Conservation (phyloP, 176 grass and related monocot genomes). For the Carex myosuroides region DNA sequence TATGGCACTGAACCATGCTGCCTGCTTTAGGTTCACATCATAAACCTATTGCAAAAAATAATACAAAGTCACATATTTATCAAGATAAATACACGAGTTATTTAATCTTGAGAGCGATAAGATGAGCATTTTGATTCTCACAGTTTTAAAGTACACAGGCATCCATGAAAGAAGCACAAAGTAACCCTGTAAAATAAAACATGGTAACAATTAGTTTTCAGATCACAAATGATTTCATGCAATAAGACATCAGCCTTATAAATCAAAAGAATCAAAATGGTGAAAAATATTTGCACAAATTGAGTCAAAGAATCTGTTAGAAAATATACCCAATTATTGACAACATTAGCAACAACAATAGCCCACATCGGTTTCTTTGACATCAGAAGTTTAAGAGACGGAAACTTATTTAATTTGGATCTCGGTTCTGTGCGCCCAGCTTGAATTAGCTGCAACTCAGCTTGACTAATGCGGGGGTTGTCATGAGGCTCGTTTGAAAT, state of each 20-base stretch:
- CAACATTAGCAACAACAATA: slow-evolving; percentile 75
- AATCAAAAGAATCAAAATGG: background rate
- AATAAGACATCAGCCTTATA: background rate
- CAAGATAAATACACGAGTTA: background rate
- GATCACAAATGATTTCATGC: background rate
- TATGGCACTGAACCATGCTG: slow-evolving; percentile 98
- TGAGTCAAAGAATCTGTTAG: background rate
- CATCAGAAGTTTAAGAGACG: slow-evolving; percentile 51
- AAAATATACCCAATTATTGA: slow-evolving; percentile 92
- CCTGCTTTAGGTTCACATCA: slow-evolving; percentile 92
- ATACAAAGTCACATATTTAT: slow-evolving; percentile 8
- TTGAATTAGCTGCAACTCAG: slow-evolving; percentile 70
- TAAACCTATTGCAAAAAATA: slow-evolving; percentile 56
- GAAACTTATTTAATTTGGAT: slow-evolving; percentile 40
- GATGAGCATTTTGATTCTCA: slow-evolving; percentile 26
- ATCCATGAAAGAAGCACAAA: slow-evolving; percentile 97
- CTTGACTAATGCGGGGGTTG: slow-evolving; percentile 61
- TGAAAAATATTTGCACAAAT: background rate
- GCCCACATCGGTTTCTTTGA: slow-evolving; percentile 67
- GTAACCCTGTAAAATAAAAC: slow-evolving; percentile 57
- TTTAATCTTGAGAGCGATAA: background rate
- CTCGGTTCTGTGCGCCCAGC: slow-evolving; percentile 58
- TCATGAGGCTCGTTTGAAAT: slow-evolving; percentile 79
- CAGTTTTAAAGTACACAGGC: slow-evolving; percentile 96
- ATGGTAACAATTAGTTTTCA: background rate